These are phyloP conservation scores for Gleditsia sinensis DNA, from an alignment of 306 rosid species.

Conservation along the genomic window DNA sequence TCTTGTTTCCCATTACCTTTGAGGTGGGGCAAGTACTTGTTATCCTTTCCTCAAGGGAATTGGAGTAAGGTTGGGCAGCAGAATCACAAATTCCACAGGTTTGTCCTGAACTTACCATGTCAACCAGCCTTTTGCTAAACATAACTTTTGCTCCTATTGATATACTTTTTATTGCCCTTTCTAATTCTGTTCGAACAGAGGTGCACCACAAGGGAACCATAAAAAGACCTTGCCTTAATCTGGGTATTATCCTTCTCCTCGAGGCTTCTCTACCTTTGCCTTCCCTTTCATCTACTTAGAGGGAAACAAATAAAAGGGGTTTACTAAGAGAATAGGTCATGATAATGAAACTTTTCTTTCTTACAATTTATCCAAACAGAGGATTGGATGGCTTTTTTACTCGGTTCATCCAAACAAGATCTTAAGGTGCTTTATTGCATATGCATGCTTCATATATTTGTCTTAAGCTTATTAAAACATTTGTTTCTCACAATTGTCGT, in stretches of 20 bases:
- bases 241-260: background rate
- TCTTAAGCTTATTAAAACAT: background rate
- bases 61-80: background rate
- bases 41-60: no score
- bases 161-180: background rate
- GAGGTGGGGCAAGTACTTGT: no score
- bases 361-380: background rate
- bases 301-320: background rate
- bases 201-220: background rate
- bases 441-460: background rate
- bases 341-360: background rate
- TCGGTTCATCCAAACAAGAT: background rate
- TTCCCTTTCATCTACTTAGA: background rate
- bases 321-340: background rate
- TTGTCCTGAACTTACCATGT: background rate
- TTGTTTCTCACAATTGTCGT: constrained; percentile 3
- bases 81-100: background rate
- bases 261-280: background rate
- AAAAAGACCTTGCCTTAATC: background rate
- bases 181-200: background rate
- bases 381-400: background rate
- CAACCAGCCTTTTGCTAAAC: background rate
- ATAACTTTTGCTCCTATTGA: background rate
- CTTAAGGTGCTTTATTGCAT: background rate
- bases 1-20: background rate